phyloP scores from a whole-genome alignment of 495 filamentous ascomycete genomes.

The Letharia columbiana region DNA sequence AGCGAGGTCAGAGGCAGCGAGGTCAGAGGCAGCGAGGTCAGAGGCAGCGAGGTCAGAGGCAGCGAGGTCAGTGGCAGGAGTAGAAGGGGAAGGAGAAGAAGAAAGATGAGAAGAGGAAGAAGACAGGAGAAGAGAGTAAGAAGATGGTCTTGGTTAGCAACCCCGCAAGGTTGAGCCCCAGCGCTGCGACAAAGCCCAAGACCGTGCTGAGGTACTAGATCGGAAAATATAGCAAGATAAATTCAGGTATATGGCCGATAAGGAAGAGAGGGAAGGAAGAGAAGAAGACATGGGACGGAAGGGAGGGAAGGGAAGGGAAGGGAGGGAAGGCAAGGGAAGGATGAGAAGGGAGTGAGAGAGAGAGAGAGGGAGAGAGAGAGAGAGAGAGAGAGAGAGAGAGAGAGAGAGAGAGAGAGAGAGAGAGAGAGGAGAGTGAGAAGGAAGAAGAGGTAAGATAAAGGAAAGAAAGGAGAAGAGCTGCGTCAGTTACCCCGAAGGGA shows the following conservation, averaged over 20 bases:
- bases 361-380: not conserved
- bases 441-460: not conserved
- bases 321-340: not conserved
- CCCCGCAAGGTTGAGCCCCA: not conserved
- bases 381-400: not conserved
- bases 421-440: not conserved
- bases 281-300: not conserved
- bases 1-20: too few relatives aligned
- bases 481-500: not conserved
- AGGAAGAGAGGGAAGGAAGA: not conserved
- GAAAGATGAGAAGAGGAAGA: not conserved
- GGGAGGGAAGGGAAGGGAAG: not conserved
- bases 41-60: not conserved
- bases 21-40: too few relatives aligned
- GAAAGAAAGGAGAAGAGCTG: not conserved
- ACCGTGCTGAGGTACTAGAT: slow-evolving; percentile 5
- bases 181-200: slow-evolving; percentile 5
- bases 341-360: not conserved
- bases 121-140: not conserved
- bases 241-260: not conserved
- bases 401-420: not conserved
- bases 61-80: too few relatives aligned
- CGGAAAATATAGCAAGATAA: not conserved
- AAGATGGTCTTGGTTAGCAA: slow-evolving; percentile 2
- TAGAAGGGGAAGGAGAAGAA: too few relatives aligned